A percentile compares a stretch with the other conserved stretches of the same genome.
Conservation (phyloP, 129 eudicot genomes). For the Rutidosis leptorrhynchoides region DNA sequence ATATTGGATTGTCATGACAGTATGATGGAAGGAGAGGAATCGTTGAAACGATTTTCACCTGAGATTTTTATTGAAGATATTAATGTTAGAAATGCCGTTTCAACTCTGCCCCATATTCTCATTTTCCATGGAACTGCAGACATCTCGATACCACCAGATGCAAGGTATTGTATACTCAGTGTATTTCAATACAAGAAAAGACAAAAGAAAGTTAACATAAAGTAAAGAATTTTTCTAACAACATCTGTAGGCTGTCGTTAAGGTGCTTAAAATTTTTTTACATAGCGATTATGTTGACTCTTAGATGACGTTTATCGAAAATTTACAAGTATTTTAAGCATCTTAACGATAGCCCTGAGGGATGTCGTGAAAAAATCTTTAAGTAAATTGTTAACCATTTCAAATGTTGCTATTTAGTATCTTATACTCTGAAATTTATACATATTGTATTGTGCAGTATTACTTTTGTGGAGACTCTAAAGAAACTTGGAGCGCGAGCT, state of each 20-base stretch:
- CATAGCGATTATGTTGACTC: too few relatives aligned
- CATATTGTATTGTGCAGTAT: conserved; percentile 43
- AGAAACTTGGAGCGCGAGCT: conserved; percentile 60
- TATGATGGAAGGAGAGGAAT: conserved; percentile 92
- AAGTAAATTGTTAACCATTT: neutral
- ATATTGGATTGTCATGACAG: conserved; percentile 38
- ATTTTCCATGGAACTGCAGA: conserved; percentile 93
- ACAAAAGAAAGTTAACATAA: neutral
- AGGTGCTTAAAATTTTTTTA: too few relatives aligned
- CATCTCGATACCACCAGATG: conserved; percentile 70
- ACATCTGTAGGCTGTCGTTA: too few relatives aligned
- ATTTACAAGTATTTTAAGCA: too few relatives aligned
- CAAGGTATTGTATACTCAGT: too few relatives aligned
- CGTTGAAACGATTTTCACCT: conserved; percentile 70
- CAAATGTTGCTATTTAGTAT: neutral
- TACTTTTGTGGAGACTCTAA: conserved; percentile 60
- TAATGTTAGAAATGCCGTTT: conserved; percentile 37
- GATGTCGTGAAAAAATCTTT: too few relatives aligned
- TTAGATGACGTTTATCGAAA: too few relatives aligned
- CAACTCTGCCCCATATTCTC: conserved; percentile 64
- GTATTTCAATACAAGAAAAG: too few relatives aligned
- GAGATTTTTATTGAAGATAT: conserved; percentile 58
- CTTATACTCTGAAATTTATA: neutral
- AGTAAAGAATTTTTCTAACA: too few relatives aligned
- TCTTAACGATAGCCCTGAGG: too few relatives aligned